Percentiles rank a stretch among this genome's conserved stretches.
These are phyloP conservation scores for Puccinia brachypodii DNA, from an alignment of 1,284 basidiomycete species.

Conservation along the genomic window DNA sequence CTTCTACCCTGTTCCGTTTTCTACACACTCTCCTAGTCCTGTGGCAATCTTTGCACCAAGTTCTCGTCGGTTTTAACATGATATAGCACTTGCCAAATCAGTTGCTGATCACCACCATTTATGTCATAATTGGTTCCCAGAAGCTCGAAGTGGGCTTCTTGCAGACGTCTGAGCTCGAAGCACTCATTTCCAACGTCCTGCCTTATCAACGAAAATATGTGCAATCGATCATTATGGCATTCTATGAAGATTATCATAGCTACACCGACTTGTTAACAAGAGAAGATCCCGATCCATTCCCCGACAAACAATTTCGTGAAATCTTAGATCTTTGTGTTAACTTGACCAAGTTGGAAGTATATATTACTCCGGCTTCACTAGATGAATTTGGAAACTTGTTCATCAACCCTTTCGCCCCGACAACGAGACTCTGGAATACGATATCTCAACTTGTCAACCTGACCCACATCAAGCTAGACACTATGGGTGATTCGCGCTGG, in stretches of 20 bases:
- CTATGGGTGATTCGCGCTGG: no score
- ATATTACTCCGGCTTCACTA: background rate
- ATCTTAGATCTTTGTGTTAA: background rate
- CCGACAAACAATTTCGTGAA: background rate
- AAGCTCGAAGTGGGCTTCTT: background rate
- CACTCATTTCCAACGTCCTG: background rate
- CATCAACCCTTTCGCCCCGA: background rate
- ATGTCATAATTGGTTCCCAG: background rate
- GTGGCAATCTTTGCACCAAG: background rate
- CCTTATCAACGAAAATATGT: background rate
- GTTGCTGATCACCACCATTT: background rate
- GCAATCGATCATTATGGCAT: background rate
- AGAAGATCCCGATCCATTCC: no score
- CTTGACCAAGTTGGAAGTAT: background rate
- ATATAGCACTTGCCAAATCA: background rate
- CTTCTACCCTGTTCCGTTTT: background rate
- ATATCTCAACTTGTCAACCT: slow-evolving; percentile 13
- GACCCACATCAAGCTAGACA: background rate
- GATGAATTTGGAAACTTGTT: background rate
- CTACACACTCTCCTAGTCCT: background rate
- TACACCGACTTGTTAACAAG: background rate
- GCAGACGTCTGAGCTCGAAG: background rate
- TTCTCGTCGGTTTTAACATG: background rate
- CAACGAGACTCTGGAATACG: background rate
- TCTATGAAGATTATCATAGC: background rate